Evolutionary conservation across 495 filamentous ascomycete species (phyloP), one percentile per base, ranked within the genome.

Genomic region (Penicillium longicatenatum): DNA sequence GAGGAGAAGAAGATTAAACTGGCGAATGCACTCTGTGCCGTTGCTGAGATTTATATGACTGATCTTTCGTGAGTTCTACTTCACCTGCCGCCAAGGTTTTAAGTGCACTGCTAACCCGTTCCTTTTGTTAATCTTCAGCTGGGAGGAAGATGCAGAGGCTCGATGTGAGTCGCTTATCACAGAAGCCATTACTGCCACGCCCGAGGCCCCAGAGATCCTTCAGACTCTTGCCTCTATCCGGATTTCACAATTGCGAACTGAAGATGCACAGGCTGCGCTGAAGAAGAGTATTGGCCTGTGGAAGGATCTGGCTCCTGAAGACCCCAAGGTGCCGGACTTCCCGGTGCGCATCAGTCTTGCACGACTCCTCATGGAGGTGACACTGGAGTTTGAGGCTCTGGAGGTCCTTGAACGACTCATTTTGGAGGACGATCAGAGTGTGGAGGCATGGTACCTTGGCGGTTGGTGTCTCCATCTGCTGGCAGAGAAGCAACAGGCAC

Each of bases 41-140:
- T 97, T 53, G 84, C 89, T 0, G 95, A 99, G 71, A 89, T 97
- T 31, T 98, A 97, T 70, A 99, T 99, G 95, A 98, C 92, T 29
- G 95, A 99, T 77, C 81, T 99, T 59, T 89, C 83, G 72, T 79
- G 66, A 64, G 74, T 75, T 45, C 9, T 31, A n/a, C 22, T 14
- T 21, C 6, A 24, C 19, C 6, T 11, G 4, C 12, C 14, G n/a
- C 14, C 10, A 17, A 45, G 16, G 16, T 14, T 14, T 20, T n/a
- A 31, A 26, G 31, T 29, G n/a, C 43, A 20, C 17, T 50, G 29
- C 58, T 67, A 48, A 60, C 44, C 26, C 9, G 10, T 14, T 2
- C 14, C 2, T 42, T 46, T 43, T 29, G 33, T 43, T 19, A 21
- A 10, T 53, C 9, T n/a, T 39, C 26, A 84, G 89, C 22, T 96